phyloP scores from a whole-genome alignment of 495 filamentous ascomycete genomes.

The Hyaloscypha bicolor region DNA sequence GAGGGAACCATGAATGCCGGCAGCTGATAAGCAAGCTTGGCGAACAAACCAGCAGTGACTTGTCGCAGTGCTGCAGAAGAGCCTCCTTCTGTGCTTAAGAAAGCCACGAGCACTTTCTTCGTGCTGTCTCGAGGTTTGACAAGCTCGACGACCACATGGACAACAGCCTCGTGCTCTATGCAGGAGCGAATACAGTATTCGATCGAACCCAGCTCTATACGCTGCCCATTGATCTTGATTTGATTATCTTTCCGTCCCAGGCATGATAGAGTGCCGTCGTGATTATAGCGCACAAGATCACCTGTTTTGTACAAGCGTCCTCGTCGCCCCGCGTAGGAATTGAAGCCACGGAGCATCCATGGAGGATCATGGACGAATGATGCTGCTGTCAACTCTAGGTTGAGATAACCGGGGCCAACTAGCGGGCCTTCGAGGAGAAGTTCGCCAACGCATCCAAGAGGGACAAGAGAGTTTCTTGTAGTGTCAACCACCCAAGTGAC shows the following conservation, averaged over 20 bases:
- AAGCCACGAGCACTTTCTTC: no score
- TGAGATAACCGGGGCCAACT: background rate
- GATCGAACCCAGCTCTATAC: background rate
- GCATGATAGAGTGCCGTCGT: background rate
- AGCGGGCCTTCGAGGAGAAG: background rate
- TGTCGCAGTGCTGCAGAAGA: no score
- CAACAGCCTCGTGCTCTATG: no score
- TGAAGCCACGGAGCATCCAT: background rate
- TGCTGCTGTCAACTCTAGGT: background rate
- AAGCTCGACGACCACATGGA: no score
- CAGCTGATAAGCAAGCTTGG: no score
- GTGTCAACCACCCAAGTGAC: background rate
- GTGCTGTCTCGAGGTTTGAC: no score
- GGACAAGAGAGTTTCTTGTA: background rate
- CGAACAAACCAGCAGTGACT: no score
- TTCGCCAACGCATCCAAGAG: background rate
- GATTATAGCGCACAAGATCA: constrained; percentile 22
- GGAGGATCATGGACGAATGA: background rate
- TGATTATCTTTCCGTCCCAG: background rate
- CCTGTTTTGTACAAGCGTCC: background rate
- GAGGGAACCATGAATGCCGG: no score
- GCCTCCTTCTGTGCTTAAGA: no score
- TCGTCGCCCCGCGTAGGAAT: no score
- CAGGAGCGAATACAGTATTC: background rate
- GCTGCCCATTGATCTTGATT: background rate